These are phyloP conservation scores for Trypanosoma cruzi DNA, from an alignment of 208 protist species.

Conservation along the genomic window DNA sequence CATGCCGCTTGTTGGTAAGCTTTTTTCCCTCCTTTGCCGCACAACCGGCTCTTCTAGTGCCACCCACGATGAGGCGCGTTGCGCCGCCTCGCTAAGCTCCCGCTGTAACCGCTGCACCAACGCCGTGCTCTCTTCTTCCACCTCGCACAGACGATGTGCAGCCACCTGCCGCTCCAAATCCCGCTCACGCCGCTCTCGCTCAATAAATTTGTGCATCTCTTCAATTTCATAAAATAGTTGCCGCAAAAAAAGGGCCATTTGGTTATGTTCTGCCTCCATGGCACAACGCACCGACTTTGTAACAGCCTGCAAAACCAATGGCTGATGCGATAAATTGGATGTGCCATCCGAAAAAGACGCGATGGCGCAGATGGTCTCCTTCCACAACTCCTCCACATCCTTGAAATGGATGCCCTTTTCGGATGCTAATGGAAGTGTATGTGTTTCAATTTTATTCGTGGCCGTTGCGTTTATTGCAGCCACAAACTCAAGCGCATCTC, in stretches of 20 bases:
- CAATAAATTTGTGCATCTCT: background rate
- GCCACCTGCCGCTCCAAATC: constrained; percentile 9
- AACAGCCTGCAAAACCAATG: background rate
- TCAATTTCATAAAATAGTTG: constrained; percentile 4
- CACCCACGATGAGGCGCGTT: background rate
- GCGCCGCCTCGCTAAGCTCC: constrained; percentile 23
- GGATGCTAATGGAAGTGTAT: no score
- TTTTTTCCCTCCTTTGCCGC: background rate
- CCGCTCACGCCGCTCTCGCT: constrained; percentile 1
- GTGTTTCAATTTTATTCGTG: no score
- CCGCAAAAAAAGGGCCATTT: constrained; percentile 18
- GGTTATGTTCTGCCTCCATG: constrained; percentile 19
- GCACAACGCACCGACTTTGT: constrained; percentile 3
- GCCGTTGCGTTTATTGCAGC: background rate
- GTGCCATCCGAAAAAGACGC: background rate
- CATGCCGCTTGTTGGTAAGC: background rate
- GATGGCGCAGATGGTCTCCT: background rate
- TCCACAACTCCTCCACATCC: background rate
- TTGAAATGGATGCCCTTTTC: background rate
- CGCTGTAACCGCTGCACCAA: constrained; percentile 35
- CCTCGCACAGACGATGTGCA: constrained; percentile 31
- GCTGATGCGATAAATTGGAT: background rate
- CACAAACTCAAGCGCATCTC: constrained; percentile 4
- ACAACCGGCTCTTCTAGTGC: background rate
- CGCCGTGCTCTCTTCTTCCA: constrained; percentile 39